Base-by-base conservation (phyloP, 805 yeast species). In the Candida glaebosa region DNA sequence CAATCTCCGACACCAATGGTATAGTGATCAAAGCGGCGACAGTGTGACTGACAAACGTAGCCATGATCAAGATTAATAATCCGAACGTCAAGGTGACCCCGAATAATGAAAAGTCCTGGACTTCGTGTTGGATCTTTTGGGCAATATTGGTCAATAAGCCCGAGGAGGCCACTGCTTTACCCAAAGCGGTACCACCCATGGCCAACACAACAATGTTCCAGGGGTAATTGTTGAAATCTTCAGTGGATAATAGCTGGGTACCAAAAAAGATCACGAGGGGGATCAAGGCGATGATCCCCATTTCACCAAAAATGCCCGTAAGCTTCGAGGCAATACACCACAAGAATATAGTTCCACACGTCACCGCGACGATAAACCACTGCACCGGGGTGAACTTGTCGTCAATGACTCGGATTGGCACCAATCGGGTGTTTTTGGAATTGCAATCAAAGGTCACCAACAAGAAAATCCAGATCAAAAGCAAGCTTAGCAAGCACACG, bases 101-200 rank as follows among this genome's bases (percentile, higher is more conserved):
- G 56, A 84, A 88, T 31, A 88, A 61, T 5, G 87, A 79, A 47
- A 85, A 75, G 24, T 75, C 81, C 43, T 74, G 75, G n/a, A 91
- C 86, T 43, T 75, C 65, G 2, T 62, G 54, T 55, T 86, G 88
- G 44, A 93, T 85, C 1, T 70, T 59, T 2, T 65, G 50, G 0
- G 99, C 98, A 45, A 90, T 82, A 0, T 91, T 82, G 5, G 80
- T 73, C 42, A 91, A 72, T 42, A 91, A 69, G 0, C 98, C 98
- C 1, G 96, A 87, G 6, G 93, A 82, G 1, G 96, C 81, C 1
- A 91, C 98, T 0, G 96, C 96, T 59, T 88, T 89, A 42, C 99
- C 99, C 39, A 91, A 70, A 0, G 96, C 95, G 39, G 91, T 78
- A 47, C 99, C 99, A 24, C 99, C 99, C 99, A 91, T 93, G 3